Base-by-base conservation (phyloP, 179 eudicot species). In the Beta lomatogona region DNA sequence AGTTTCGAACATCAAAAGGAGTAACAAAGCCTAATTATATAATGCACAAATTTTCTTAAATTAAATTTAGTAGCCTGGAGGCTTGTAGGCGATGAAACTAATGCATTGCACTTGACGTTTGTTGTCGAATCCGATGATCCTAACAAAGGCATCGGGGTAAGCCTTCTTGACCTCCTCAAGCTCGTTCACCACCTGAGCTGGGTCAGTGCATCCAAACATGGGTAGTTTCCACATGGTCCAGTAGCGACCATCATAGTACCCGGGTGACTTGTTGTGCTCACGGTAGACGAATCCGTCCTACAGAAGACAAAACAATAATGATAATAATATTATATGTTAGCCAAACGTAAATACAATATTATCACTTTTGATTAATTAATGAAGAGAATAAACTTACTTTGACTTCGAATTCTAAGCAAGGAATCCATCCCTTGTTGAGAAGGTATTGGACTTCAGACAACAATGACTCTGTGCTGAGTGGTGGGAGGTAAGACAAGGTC, bases 191-290 rank as follows among this genome's bases (percentile, higher is more conserved):
- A 93, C 98, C 63, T 93, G 98, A 31, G 89, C 53, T 2, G 93
- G 70, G 83, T 90, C 94, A 7, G 85, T 94, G 93, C 97, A 91
- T 0, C 97, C 95, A 71, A 88, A 91, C 97, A 91, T 91, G 45
- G 95, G 93, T 73, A 91, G 79, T 87, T 93, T 93, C 95, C 97
- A 93, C 86, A 93, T 81, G 57, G 97, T 93, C 97, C 95, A 93
- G 82, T 93, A 93, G 55, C 97, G 89, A 52, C 95, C 97, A 63
- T 93, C 97, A 48, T 93, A 92, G 91, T 93, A 93, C 3, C 92
- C 91, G 14, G 97, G 97, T 4, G 91, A 86, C 22, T 52, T 76
- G 87, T 85, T 66, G 88, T 93, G 67, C 77, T 89, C 91, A 74
- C 97, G 89, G 84, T 76, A 73, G n/a, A 90, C 92, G 48, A 81